Percentiles rank a stretch among this genome's conserved stretches.
phyloP scores from a whole-genome alignment of 129 eudicot genomes.

The Silybum marianum region DNA sequence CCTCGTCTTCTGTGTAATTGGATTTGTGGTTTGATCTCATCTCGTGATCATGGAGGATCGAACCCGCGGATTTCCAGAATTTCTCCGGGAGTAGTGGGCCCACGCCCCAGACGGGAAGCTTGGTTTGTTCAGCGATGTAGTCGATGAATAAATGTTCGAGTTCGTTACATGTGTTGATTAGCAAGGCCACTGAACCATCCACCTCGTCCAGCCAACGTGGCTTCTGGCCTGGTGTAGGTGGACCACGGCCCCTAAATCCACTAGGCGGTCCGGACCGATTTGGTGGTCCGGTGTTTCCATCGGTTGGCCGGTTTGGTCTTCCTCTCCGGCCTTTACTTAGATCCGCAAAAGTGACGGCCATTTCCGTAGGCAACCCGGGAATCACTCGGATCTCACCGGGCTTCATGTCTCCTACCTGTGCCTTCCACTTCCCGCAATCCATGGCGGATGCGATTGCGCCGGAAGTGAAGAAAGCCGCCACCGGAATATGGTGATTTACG shows the following conservation, averaged over 20 bases:
- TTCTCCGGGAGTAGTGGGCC: conserved; percentile 73
- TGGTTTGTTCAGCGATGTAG: conserved; percentile 42
- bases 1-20: conserved; percentile 65
- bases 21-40: conserved; percentile 56
- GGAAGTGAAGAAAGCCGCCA: conserved; percentile 56
- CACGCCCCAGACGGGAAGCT: conserved; percentile 65
- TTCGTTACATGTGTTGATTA: conserved; percentile 65
- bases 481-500: conserved; percentile 30
- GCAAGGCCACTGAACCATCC: conserved; percentile 52
- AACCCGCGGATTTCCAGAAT: conserved; percentile 65
- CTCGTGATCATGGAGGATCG: conserved; percentile 51
- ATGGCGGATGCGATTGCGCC: conserved; percentile 68
- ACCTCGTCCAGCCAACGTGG: conserved; percentile 67
- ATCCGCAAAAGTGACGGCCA: conserved; percentile 55
- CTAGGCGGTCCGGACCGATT: not conserved
- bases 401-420: conserved; percentile 39
- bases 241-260: conserved; percentile 33
- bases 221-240: conserved; percentile 45
- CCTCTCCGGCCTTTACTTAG: conserved; percentile 26
- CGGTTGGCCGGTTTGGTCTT: not conserved
- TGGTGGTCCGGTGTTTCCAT: conserved; percentile 11
- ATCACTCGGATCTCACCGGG: conserved; percentile 57
- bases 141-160: conserved; percentile 56
- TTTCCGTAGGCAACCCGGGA: conserved; percentile 60
- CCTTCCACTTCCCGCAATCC: conserved; percentile 60